phyloP scores from a whole-genome alignment of 1,284 basidiomycete genomes.

The Trichosporon sp. region DNA sequence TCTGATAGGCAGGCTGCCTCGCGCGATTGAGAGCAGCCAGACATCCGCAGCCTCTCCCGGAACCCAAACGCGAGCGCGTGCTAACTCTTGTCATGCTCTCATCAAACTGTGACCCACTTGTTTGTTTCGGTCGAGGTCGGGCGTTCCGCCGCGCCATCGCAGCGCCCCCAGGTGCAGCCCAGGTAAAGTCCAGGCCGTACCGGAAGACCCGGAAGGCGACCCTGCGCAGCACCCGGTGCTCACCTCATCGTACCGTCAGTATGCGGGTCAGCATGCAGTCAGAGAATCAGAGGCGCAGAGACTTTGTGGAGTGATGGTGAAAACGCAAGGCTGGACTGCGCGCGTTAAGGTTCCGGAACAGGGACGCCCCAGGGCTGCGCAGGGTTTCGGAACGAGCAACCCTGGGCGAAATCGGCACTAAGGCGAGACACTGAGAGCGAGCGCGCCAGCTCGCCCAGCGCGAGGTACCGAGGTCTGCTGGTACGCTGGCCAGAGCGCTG shows the following conservation, averaged over 20 bases:
- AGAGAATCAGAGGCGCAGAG: not conserved
- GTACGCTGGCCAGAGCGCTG: too few species aligned
- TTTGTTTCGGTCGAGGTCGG: not conserved
- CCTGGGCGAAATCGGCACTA: not conserved
- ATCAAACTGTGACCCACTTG: not conserved
- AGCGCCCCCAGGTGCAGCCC: not conserved
- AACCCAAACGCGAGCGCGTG: not conserved
- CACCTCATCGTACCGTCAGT: too few species aligned
- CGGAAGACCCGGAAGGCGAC: not conserved
- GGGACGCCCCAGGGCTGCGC: not conserved
- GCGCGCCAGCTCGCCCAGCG: not conserved
- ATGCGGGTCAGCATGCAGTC: not conserved
- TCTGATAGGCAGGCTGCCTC: not conserved
- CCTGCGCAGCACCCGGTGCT: not conserved
- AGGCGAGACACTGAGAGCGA: not conserved
- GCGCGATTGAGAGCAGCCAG: not conserved
- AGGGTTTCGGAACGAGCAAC: slow-evolving; percentile 4
- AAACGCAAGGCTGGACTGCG: not conserved
- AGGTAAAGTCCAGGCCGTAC: not conserved
- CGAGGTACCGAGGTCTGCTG: too few species aligned
- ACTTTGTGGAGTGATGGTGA: not conserved
- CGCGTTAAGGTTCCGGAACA: slow-evolving; percentile 12
- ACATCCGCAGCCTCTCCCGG: not conserved
- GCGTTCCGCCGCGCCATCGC: not conserved
- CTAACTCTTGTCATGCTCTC: not conserved